A percentile compares a stretch with the other conserved stretches of the same genome.
These are phyloP conservation scores for Clitocybe nebularis DNA, from an alignment of 1,284 basidiomycete genomes.

Conservation along the genomic window DNA sequence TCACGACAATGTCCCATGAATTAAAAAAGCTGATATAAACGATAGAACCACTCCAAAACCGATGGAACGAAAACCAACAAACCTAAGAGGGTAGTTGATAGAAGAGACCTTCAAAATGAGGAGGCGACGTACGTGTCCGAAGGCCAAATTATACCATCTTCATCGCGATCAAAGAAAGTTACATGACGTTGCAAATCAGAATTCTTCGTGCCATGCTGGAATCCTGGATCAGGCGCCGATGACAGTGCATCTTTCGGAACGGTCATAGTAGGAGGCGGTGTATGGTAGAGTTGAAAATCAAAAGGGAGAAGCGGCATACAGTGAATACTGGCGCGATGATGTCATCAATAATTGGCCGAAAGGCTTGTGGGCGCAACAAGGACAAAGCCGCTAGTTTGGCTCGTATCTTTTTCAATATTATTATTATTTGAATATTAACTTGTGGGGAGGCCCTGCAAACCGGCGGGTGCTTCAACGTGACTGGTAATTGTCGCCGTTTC, in stretches of 20 bases:
- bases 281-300: neutral
- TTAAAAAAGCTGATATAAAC: conserved; percentile 27
- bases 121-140: conserved; percentile 36
- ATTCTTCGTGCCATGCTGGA: conserved; percentile 15
- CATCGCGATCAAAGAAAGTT: conserved; percentile 46
- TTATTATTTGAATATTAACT: no score
- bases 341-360: no score
- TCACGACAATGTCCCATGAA: conserved; percentile 36
- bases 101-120: neutral
- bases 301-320: neutral
- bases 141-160: conserved; percentile 53
- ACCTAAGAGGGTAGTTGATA: conserved; percentile 20
- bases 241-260: neutral
- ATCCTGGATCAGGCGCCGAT: neutral
- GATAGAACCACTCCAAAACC: conserved; percentile 33
- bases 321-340: no score
- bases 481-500: no score
- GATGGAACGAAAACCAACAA: conserved; percentile 31
- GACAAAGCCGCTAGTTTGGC: no score
- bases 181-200: conserved; percentile 41
- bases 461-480: no score
- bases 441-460: no score
- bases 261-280: neutral
- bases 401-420: no score
- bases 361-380: no score